Evolutionary conservation across 1,284 basidiomycete genomes (phyloP).

Genomic region (Coniferiporia weirii): DNA sequence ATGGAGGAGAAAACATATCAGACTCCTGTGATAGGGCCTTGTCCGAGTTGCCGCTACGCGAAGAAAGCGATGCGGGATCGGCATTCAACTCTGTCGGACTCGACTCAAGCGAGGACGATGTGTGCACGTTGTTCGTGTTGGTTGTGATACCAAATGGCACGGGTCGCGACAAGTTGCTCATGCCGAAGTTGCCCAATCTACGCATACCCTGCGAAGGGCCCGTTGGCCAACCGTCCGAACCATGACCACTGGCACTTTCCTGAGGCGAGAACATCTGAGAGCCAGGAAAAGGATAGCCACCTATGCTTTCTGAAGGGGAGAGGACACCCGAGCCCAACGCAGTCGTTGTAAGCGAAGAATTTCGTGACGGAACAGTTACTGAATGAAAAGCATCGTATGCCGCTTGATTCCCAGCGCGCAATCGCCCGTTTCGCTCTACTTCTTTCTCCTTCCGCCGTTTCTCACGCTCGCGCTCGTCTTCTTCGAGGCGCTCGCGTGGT

Average conservation of each 20-base stretch:
- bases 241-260: slow-evolving; percentile 1
- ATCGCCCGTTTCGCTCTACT: slow-evolving; percentile 32
- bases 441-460: slow-evolving; percentile 42
- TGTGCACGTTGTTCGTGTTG: slow-evolving; percentile 2
- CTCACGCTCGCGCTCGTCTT: slow-evolving; percentile 57
- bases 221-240: slow-evolving; percentile 15
- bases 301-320: slow-evolving; percentile 28
- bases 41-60: slow-evolving; percentile 5
- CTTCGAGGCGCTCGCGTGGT: slow-evolving; percentile 55
- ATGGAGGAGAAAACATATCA: slow-evolving; percentile 1
- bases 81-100: slow-evolving; percentile 17
- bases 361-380: slow-evolving; percentile 28
- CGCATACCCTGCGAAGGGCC: neutral
- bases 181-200: slow-evolving; percentile 5
- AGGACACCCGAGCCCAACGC: slow-evolving; percentile 20
- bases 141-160: slow-evolving; percentile 9
- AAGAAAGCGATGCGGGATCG: slow-evolving; percentile 13
- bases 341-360: slow-evolving; percentile 1
- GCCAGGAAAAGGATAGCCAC: slow-evolving; percentile 12
- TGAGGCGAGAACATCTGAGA: slow-evolving; percentile 14
- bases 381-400: slow-evolving; percentile 76
- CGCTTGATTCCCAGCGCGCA: slow-evolving; percentile 40
- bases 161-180: slow-evolving; percentile 2
- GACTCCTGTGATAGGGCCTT: slow-evolving; percentile 7
- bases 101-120: slow-evolving; percentile 17